phyloP scores from a whole-genome alignment of 352 stramenopile species.

The Vaucheria bursata region DNA sequence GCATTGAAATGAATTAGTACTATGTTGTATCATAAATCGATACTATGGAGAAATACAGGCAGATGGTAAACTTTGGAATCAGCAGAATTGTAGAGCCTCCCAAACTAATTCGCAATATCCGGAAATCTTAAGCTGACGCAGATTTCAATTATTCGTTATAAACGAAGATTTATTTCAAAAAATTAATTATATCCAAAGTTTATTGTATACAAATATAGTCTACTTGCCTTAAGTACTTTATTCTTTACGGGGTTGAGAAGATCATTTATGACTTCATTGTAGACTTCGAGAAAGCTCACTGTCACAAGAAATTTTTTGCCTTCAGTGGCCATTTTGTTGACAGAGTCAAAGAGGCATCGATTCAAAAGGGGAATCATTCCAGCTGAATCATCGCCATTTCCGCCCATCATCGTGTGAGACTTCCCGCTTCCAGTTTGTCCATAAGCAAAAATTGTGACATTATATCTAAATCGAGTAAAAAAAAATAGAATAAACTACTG shows the following conservation, averaged over 20 bases:
- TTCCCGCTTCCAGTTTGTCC: conserved; percentile 63
- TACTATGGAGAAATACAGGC: too few species aligned
- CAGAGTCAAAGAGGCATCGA: conserved; percentile 62
- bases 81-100: too few species aligned
- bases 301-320: conserved; percentile 75
- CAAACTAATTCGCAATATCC: too few species aligned
- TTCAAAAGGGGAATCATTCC: conserved; percentile 81
- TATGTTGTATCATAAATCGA: too few species aligned
- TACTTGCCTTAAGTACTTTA: conserved; percentile 61
- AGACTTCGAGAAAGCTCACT: conserved; percentile 87
- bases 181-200: too few species aligned
- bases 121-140: too few species aligned
- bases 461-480: background rate
- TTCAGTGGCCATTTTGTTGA: conserved; percentile 57
- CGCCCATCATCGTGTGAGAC: conserved; percentile 72
- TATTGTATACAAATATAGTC: too few species aligned
- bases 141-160: too few species aligned
- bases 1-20: too few species aligned
- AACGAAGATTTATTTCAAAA: too few species aligned
- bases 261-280: conserved; percentile 86
- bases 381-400: conserved; percentile 51
- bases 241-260: conserved; percentile 75
- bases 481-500: background rate
- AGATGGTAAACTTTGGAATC: too few species aligned
- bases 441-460: conserved; percentile 65